Conservation (phyloP, 768 basidiomycete species). For the Pisolithus sp. region DNA sequence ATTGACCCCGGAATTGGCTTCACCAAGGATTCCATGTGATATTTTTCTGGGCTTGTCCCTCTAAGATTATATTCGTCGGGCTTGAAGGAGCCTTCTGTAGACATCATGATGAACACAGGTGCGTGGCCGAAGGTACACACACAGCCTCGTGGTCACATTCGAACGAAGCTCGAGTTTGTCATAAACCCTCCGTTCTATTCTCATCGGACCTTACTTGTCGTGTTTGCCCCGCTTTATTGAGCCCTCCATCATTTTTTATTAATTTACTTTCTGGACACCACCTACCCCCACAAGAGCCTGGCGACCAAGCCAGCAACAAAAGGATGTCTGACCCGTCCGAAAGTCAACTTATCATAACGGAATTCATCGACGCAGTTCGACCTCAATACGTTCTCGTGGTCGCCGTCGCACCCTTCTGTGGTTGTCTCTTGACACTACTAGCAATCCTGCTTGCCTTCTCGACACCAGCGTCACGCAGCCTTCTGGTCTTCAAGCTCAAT, state of each 20-base stretch:
- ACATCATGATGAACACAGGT: too few relatives aligned
- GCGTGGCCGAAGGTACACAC: too few relatives aligned
- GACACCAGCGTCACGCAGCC: slow-evolving; percentile 13
- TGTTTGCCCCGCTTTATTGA: too few relatives aligned
- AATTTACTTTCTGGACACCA: background rate
- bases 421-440: slow-evolving; percentile 1
- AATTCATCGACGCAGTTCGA: background rate
- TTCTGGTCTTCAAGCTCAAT: slow-evolving; percentile 22
- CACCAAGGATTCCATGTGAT: too few relatives aligned
- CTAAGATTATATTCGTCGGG: too few relatives aligned
- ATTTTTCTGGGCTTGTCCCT: too few relatives aligned
- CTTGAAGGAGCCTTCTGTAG: too few relatives aligned
- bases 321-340: background rate
- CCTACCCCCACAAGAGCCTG: background rate
- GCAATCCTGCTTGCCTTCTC: slow-evolving; percentile 21
- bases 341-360: background rate
- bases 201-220: too few relatives aligned
- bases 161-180: too few relatives aligned
- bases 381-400: background rate
- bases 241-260: background rate
- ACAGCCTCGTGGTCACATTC: too few relatives aligned
- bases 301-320: background rate
- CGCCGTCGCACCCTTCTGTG: background rate
- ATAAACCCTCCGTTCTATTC: too few relatives aligned
- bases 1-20: too few relatives aligned